Evolutionary conservation across 805 yeast genomes (phyloP), one percentile per base, ranked within the genome.

Genomic region (Starmerella sirachaensis): DNA sequence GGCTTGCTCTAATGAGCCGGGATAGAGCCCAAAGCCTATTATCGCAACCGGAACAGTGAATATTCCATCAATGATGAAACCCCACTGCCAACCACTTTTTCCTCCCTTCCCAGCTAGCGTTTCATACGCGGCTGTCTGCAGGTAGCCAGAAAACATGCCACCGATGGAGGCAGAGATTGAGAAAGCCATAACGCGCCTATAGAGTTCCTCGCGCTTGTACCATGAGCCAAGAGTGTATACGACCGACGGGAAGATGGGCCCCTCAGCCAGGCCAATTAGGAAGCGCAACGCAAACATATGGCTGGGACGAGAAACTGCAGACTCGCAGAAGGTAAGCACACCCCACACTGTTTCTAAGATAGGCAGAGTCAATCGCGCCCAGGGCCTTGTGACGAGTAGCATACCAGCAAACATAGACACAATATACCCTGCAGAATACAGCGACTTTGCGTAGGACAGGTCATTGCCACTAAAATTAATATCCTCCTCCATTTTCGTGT

Each of bases 41-140:
- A 63, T 11, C 0, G 67, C 69, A 14, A 63, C 55, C 3, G 58
- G 61, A 13, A 62, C 46, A 4, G 62, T 56, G 33, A 65, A 54
- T 38, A 75, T 58, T 18, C 81, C 78, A 54, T 77, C 81, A 38
- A 76, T 65, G 34, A 76, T 65, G 49, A 72, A 73, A 57, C 74
- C 67, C 83, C 82, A 76, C 55, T 74, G 67, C 83, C 83, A 76
- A 63, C 42, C 76, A 64, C 45, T 42, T 6, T 48, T 46, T 1
- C 73, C 74, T 10, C 58, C 59, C 28, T 49, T 56, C 19, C 68
- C 68, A 40, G 58, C 55, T 53, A 64, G 55, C 47, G 60, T 50
- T 30, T 46, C 43, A 48, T 59, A 62, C 3, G 66, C 68, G 1
- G 68, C 70, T 9, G 62, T 42, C 46, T 68, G 70, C 28, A 67